Base-by-base conservation (phyloP, 768 basidiomycete genomes). In the Tremella mesenterica region DNA sequence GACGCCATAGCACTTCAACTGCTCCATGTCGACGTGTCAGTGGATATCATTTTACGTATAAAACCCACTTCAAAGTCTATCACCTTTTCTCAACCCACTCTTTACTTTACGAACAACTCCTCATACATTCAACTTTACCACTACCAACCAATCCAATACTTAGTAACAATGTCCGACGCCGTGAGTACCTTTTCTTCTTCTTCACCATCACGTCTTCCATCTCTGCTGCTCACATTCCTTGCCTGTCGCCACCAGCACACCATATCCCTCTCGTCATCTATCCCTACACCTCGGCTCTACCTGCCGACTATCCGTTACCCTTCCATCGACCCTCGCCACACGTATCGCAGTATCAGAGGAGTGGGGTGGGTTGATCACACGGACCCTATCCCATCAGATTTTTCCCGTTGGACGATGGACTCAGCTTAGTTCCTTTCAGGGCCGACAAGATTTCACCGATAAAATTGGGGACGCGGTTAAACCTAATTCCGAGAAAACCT, bases 401-500 rank as follows among this genome's bases (percentile, higher is more conserved):
- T n/a, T 25, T 6, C 44, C 6, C 27, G 4, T 21, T 46, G 16
- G 6, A 8, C 29, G 13, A 36, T 43, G 49, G 56, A 20, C 45
- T 36, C 13, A 34, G 21, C 49, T 50, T 33, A 50, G 25, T 27
- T 45, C 29, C 26, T 27, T 7, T 12, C 36, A 64, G 63, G 63
- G 63, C 29, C 57, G 63, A 44, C 38, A 65, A 59, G 58, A 57
- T n/a, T 50, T 65, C 44, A 54, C 54, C 47, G 63, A 65, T 63
- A 68, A 68, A 58, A 56, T 53, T 53, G 48, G 46, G 47, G 30
- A 60, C 28, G 60, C 66, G 46, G 52, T 53, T 51, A 68, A 64
- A 57, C 66, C 66, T 54, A 63, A 68, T 63, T 65, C 63, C 16
- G 60, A 68, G 59, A 68, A 68, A 53, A 26, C 50, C 31, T 60